These are phyloP conservation scores for Lagenaria siceraria DNA, from an alignment of 306 rosid genomes.

Conservation along the genomic window DNA sequence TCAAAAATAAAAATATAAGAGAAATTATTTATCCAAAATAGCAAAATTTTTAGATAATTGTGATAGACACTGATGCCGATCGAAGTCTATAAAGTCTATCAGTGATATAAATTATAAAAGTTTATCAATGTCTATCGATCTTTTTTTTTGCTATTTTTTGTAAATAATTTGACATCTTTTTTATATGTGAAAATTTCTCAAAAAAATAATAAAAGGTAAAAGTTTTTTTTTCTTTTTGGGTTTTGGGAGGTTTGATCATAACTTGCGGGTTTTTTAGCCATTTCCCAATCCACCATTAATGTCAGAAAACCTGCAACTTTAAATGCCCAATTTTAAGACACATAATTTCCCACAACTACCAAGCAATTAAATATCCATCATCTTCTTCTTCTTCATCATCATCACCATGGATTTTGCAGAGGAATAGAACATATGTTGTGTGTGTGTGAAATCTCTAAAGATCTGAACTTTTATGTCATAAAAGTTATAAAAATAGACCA, in stretches of 20 bases:
- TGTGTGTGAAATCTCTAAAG: neutral
- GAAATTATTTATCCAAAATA: no score
- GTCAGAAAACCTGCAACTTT: slow-evolving; percentile 12
- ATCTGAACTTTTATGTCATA: neutral
- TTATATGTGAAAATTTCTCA: no score
- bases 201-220: neutral
- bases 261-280: neutral
- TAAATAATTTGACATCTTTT: no score
- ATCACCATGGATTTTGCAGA: neutral
- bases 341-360: slow-evolving; percentile 70
- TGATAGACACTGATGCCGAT: no score
- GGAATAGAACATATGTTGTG: slow-evolving; percentile 27
- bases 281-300: neutral
- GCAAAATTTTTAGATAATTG: no score
- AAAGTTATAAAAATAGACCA: neutral
- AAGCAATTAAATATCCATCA: slow-evolving; percentile 28
- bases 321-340: slow-evolving; percentile 52
- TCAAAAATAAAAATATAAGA: no score
- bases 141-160: no score
- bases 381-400: neutral
- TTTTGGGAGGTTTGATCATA: neutral
- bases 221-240: neutral
- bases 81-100: no score
- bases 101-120: no score
- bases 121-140: no score